These are phyloP conservation scores for Saccharomyces pastorianus DNA, from an alignment of 1,139 yeast genomes.

Conservation along the genomic window DNA sequence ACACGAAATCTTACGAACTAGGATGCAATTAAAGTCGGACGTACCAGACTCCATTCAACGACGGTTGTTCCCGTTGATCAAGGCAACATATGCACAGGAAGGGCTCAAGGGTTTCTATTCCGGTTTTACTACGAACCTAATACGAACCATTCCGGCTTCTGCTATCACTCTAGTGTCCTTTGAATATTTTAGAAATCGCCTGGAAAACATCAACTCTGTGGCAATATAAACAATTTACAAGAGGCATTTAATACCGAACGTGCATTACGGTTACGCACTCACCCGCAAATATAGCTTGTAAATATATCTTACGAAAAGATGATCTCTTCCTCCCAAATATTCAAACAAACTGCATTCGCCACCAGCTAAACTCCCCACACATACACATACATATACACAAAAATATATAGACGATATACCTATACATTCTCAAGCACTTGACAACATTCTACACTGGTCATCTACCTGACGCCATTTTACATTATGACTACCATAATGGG, in stretches of 20 bases:
- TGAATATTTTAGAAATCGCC: constrained; percentile 61
- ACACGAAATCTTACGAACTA: constrained; percentile 87
- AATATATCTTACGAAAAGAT: not conserved
- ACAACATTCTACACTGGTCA: not conserved
- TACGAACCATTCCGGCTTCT: constrained; percentile 90
- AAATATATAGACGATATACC: not conserved
- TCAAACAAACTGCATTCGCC: not conserved
- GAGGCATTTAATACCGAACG: too few relatives aligned
- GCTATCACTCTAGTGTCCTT: constrained; percentile 92
- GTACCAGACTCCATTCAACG: constrained; percentile 20
- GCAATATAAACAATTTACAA: not conserved
- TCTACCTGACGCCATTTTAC: not conserved
- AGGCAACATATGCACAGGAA: constrained; percentile 54
- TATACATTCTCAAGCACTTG: not conserved
- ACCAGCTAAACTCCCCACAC: not conserved
- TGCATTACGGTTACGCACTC: too few relatives aligned
- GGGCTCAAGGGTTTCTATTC: constrained; percentile 82
- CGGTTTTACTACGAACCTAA: constrained; percentile 77
- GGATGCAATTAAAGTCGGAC: constrained; percentile 56
- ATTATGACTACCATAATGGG: not conserved
- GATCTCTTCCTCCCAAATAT: not conserved
- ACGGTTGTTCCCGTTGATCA: constrained; percentile 39
- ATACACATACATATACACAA: not conserved
- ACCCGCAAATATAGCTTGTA: not conserved
- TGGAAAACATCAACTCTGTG: not conserved